Evolutionary conservation across 1,284 basidiomycete genomes (phyloP).

Genomic region (Chondrostereum purpureum): DNA sequence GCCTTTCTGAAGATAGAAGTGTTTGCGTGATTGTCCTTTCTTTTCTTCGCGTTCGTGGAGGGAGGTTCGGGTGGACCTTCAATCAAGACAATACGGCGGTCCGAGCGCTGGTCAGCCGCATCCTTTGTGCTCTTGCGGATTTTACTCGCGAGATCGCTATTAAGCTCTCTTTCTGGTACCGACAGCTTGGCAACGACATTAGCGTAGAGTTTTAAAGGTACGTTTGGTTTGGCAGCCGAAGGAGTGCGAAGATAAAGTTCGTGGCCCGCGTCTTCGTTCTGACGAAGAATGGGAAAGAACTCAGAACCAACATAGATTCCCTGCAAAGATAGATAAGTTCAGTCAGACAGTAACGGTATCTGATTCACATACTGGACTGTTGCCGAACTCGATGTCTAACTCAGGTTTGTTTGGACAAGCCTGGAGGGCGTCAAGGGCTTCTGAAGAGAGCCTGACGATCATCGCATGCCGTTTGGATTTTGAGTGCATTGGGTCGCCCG

Average conservation of each 20-base stretch:
- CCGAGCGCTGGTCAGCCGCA: slow-evolving; percentile 49
- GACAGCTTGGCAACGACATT: slow-evolving; percentile 61
- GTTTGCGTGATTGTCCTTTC: slow-evolving; percentile 23
- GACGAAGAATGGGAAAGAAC: slow-evolving; percentile 52
- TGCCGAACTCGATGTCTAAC: slow-evolving; percentile 55
- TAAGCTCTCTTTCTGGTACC: slow-evolving; percentile 50
- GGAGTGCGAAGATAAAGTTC: slow-evolving; percentile 65
- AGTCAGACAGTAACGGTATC: slow-evolving; percentile 2
- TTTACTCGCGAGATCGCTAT: slow-evolving; percentile 41
- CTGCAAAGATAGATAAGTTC: slow-evolving; percentile 27
- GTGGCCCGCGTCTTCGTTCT: slow-evolving; percentile 48
- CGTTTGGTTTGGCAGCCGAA: slow-evolving; percentile 47
- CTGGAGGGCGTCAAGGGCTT: slow-evolving; percentile 60
- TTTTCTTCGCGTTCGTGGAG: slow-evolving; percentile 25
- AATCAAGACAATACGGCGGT: slow-evolving; percentile 47
- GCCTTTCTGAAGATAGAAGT: slow-evolving; percentile 29
- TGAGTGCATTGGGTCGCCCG: slow-evolving; percentile 46
- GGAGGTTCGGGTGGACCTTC: slow-evolving; percentile 29
- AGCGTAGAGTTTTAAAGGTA: slow-evolving; percentile 65
- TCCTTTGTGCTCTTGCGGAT: slow-evolving; percentile 50
- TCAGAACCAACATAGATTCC: slow-evolving; percentile 57
- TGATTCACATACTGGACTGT: slow-evolving; percentile 40
- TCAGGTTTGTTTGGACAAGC: slow-evolving; percentile 36
- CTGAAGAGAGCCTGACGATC: slow-evolving; percentile 63
- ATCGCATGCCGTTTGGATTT: slow-evolving; percentile 59